phyloP scores from a whole-genome alignment of 352 stramenopile species.

The Phytophthora capsici region DNA sequence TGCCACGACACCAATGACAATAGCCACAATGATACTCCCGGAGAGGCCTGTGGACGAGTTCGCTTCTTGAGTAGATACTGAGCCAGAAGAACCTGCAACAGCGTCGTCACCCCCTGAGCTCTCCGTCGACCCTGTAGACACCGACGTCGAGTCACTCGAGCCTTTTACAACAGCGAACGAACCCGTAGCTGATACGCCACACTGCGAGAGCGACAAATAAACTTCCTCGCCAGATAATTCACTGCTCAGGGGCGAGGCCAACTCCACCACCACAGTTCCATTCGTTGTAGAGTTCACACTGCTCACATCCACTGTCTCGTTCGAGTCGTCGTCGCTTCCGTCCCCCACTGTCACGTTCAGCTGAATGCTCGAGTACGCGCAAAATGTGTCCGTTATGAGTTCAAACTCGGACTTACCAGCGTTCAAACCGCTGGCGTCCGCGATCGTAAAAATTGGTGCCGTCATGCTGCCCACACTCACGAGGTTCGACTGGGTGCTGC shows the following conservation, averaged over 20 bases:
- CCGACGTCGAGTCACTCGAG: conserved; percentile 24
- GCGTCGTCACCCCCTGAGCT: conserved; percentile 11
- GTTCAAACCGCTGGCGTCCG: conserved; percentile 38
- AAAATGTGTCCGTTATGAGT: conserved; percentile 53
- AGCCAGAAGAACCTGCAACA: conserved; percentile 21
- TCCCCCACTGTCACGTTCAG: conserved; percentile 41
- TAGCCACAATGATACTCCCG: conserved; percentile 70
- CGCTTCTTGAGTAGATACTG: conserved; percentile 58
- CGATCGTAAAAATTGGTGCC: conserved; percentile 49
- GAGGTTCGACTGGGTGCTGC: conserved; percentile 55
- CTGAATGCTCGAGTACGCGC: conserved; percentile 34
- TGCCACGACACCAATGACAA: conserved; percentile 71
- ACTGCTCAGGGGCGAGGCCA: conserved; percentile 42
- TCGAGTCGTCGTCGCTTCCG: conserved; percentile 10
- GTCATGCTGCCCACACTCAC: conserved; percentile 52
- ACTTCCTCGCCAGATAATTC: conserved; percentile 40
- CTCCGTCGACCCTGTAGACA: conserved; percentile 24
- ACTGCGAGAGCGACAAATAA: conserved; percentile 57
- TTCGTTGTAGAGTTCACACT: conserved; percentile 50
- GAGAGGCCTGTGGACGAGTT: conserved; percentile 62
- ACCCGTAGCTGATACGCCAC: conserved; percentile 34
- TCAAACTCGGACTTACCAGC: conserved; percentile 44
- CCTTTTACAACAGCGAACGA: conserved; percentile 28
- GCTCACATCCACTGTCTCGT: conserved; percentile 32
- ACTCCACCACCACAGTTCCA: conserved; percentile 48